Base-by-base conservation (phyloP, 306 rosid genomes). In the Cajanus cajan region DNA sequence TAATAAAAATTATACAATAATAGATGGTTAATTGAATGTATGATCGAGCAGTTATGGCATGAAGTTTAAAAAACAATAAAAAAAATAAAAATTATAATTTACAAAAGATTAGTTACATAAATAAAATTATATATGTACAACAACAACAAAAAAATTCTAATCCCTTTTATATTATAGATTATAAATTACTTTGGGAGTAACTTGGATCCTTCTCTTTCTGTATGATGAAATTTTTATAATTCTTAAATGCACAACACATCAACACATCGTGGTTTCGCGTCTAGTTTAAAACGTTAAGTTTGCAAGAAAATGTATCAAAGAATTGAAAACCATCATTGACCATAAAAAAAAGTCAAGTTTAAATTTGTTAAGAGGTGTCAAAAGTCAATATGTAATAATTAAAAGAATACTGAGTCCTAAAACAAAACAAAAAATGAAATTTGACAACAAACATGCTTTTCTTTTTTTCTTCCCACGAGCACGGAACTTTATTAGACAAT, bases 261-360 rank as follows among this genome's bases (percentile, higher is more conserved):
- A 24, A 28, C 37, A 75, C 31, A 28, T 62, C 63, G 45, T 41
- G 45, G 11, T 14, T 68, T 45, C n/a, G 11, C 50, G 34, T 24
- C 28, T 37, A 28, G 5, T 55, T 78, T 18, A 41, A n/a, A n/a
- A n/a, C n/a, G n/a, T 43, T 43, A 11, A 43, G 12, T 43, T 43
- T 10, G 15, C 5, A 6, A 43, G 12, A 43, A 43, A 3, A 28
- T 34, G 4, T 19, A 51, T 52, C 54, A 70, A 50, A 3, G n/a
- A n/a, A n/a, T n/a, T n/a, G 48, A 74, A 55, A 67, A 21, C 24
- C 70, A 59, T 58, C 47, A 58, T 55, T 68, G 52, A 52, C 40
- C 14, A 19, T 0, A 14, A 48, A 55, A 55, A 55, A 64, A 76
- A 76, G 50, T 69, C 71, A 68, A 58, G 71, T 7, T 8, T 1